phyloP scores from a whole-genome alignment of 1,284 basidiomycete species.

The Ceratobasidium papillatum region DNA sequence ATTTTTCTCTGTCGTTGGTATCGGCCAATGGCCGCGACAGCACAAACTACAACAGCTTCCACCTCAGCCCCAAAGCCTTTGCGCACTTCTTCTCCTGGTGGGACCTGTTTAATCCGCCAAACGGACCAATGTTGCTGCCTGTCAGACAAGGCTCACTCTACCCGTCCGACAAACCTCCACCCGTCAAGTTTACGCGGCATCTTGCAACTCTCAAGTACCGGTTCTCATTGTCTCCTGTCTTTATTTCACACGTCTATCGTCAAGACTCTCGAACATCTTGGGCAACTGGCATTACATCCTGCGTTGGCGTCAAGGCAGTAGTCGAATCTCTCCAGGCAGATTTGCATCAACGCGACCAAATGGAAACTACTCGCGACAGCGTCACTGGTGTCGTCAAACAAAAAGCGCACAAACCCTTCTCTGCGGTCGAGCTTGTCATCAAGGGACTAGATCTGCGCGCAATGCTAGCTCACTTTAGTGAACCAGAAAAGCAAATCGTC shows the following conservation, averaged over 20 bases:
- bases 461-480: conserved; percentile 79
- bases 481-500: conserved; percentile 63
- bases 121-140: conserved; percentile 80
- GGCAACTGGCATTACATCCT: conserved; percentile 78
- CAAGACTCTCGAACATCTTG: conserved; percentile 81
- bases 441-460: conserved; percentile 82
- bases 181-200: conserved; percentile 90
- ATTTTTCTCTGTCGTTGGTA: conserved; percentile 88
- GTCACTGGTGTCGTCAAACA: conserved; percentile 64
- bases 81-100: conserved; percentile 96
- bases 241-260: conserved; percentile 87
- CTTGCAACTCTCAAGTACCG: conserved; percentile 94
- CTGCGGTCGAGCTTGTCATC: conserved; percentile 88
- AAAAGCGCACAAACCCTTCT: conserved; percentile 85
- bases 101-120: conserved; percentile 68
- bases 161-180: conserved; percentile 72
- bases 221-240: conserved; percentile 79
- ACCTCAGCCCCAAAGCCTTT: conserved; percentile 88
- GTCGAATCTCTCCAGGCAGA: conserved; percentile 87
- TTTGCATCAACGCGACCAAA: conserved; percentile 92
- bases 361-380: conserved; percentile 58
- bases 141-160: conserved; percentile 88
- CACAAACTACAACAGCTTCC: conserved; percentile 73
- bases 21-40: conserved; percentile 59
- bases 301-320: conserved; percentile 84